Base-by-base conservation (phyloP, 2,329 filamentous ascomycete species). In the Thelonectria olida region DNA sequence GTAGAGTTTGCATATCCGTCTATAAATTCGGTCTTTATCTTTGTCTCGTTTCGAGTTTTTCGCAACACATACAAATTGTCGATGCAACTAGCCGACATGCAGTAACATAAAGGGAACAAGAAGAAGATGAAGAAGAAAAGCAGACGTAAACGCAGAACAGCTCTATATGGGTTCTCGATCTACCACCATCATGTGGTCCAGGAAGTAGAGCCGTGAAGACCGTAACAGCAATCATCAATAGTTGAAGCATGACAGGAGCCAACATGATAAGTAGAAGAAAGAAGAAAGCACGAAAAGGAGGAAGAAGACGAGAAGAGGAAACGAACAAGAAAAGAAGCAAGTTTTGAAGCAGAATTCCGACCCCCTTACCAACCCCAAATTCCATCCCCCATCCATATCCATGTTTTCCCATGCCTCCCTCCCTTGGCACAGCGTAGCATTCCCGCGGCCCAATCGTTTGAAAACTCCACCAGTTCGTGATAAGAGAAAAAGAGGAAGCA, bases 311-410 rank as follows among this genome's bases (percentile, higher is more conserved):
- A 50, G 19, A 28, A 7, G 42, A 22, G 41, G 34, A 36, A 42
- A 38, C 53, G 20, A 27, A 42, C 19, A 28, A 36, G 20, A 49
- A n/a, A 25, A 12, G 20, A 57, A 28, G 23, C 15, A 20, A 44
- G 34, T 48, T 51, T 20, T 41, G 36, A 54, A 54, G 64, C 52
- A 39, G 61, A 47, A 56, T 48, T 52, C 54, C 50, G 31, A 48
- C 54, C 31, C 12, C 38, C 28, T 20, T 15, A 34, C 25, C 23
- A 22, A 41, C 13, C 50, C 25, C 25, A 34, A 27, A 41, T 52
- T 17, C 27, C 19, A 12, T 20, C 47, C 13, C 38, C 27, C 2
- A 17, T 38, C n/a, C n/a, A 41, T 31, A 23, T 8, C 42, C 38
- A n/a, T 23, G 48, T 31, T 31, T 31, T 39, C 36, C 36, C 5